Conservation (phyloP, 2,329 filamentous ascomycete species). For the Arachnopeziza araneosa region DNA sequence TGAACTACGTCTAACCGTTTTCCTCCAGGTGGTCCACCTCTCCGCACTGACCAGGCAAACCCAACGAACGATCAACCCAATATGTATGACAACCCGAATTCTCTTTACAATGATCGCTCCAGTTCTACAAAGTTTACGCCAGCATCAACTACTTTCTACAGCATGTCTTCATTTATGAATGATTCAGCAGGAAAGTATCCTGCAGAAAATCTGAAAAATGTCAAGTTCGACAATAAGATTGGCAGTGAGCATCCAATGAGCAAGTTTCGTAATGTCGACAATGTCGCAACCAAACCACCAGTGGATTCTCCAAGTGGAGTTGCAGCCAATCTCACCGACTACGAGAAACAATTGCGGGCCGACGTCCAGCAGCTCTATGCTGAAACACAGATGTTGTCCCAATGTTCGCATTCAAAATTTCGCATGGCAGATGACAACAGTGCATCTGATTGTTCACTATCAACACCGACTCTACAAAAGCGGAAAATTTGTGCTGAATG, state of each 20-base stretch:
- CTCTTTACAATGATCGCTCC: not conserved
- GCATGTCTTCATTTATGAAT: not conserved
- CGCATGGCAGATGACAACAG: not conserved
- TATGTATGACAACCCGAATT: slow-evolving; percentile 25
- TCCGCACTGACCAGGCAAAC: slow-evolving; percentile 12
- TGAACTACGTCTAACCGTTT: slow-evolving; percentile 17
- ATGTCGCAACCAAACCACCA: not conserved
- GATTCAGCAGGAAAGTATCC: not conserved
- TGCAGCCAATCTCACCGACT: not conserved
- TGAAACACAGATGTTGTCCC: not conserved
- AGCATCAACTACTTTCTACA: not conserved
- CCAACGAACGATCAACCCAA: slow-evolving; percentile 17
- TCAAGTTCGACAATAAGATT: not conserved
- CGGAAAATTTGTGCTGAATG: not conserved
- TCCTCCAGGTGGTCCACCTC: slow-evolving; percentile 19
- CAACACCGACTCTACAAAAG: not conserved
- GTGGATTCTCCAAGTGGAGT: slow-evolving; percentile 27
- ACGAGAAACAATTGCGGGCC: not conserved
- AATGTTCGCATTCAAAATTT: slow-evolving; percentile 4
- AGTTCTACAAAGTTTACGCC: not conserved
- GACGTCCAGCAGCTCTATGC: not conserved
- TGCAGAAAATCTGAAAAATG: not conserved
- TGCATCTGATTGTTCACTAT: not conserved
- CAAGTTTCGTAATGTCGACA: slow-evolving; percentile 6
- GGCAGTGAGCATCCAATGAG: not conserved